A percentile compares a stretch with the other conserved stretches of the same genome.
Conservation (phyloP, 495 filamentous ascomycete species). For the Aspergillus haitiensis region DNA sequence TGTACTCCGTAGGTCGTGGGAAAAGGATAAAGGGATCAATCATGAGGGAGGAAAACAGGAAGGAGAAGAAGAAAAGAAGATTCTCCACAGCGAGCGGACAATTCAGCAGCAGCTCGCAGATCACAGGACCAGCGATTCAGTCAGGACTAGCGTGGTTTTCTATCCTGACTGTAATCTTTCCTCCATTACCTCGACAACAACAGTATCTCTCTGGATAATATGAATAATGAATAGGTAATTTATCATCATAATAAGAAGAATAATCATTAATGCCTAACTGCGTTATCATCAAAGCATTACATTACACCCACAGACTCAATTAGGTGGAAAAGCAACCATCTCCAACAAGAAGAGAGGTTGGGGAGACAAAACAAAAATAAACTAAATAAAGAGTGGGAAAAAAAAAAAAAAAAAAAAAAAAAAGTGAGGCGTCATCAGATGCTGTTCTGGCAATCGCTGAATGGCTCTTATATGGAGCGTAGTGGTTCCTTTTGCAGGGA, state of each 20-base stretch:
- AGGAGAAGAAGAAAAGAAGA: slow-evolving; percentile 3
- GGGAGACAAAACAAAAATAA: too few relatives aligned
- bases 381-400: not conserved
- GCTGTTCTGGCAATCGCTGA: slow-evolving; percentile 28
- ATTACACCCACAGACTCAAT: too few relatives aligned
- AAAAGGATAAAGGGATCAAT: not conserved
- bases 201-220: not conserved
- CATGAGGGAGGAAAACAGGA: slow-evolving; percentile 11
- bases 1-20: not conserved
- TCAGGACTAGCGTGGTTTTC: slow-evolving; percentile 10
- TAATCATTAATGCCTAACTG: not conserved
- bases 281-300: not conserved
- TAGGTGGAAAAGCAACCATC: too few relatives aligned
- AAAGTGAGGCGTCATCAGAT: slow-evolving; percentile 26
- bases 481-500: too few relatives aligned
- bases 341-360: too few relatives aligned
- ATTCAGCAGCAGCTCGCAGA: slow-evolving; percentile 22
- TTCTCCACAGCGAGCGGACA: slow-evolving; percentile 19
- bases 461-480: slow-evolving; percentile 9
- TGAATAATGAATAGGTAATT: too few relatives aligned
- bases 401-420: not conserved
- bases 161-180: not conserved
- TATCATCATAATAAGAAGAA: not conserved
- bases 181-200: not conserved
- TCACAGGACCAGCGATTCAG: slow-evolving; percentile 20